A percentile compares a stretch with the other conserved stretches of the same genome.
phyloP scores from a whole-genome alignment of 768 basidiomycete genomes.

The Agrocybe chaxingu region DNA sequence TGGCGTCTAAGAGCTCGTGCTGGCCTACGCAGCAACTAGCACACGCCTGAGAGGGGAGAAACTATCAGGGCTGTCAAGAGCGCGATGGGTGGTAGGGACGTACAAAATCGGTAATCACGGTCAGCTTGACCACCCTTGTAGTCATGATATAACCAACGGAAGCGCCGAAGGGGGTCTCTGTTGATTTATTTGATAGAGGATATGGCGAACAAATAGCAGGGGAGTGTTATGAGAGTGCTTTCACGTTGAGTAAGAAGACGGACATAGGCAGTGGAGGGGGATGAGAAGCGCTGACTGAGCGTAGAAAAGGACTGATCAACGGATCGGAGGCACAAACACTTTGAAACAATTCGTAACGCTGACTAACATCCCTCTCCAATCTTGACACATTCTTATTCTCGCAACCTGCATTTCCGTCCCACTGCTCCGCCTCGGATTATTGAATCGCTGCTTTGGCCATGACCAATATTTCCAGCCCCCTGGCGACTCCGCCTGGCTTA shows the following conservation, averaged over 20 bases:
- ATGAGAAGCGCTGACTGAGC: conserved; percentile 8
- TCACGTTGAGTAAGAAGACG: conserved; percentile 26
- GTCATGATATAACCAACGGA: conserved; percentile 25
- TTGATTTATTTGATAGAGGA: neutral
- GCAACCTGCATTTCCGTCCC: too few species aligned
- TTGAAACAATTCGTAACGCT: conserved; percentile 5
- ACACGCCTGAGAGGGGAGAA: conserved; percentile 34
- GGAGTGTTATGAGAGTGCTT: conserved; percentile 23
- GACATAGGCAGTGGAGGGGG: conserved; percentile 12
- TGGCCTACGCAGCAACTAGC: conserved; percentile 52
- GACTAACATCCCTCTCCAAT: conserved; percentile 1
- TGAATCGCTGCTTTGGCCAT: too few species aligned
- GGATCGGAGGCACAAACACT: conserved; percentile 14
- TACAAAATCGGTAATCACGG: conserved; percentile 49
- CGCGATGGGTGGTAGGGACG: conserved; percentile 12
- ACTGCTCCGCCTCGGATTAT: too few species aligned
- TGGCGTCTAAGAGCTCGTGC: conserved; percentile 49
- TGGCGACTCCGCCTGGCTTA: too few species aligned
- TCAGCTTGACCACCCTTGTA: conserved; percentile 42
- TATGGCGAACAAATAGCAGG: conserved; percentile 8
- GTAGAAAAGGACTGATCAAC: neutral
- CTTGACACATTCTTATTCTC: conserved; percentile 4
- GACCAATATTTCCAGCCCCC: too few species aligned
- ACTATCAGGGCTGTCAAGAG: conserved; percentile 4
- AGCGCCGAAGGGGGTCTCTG: neutral